phyloP scores from a whole-genome alignment of 2,329 filamentous ascomycete species.

The Cercospora janseana region DNA sequence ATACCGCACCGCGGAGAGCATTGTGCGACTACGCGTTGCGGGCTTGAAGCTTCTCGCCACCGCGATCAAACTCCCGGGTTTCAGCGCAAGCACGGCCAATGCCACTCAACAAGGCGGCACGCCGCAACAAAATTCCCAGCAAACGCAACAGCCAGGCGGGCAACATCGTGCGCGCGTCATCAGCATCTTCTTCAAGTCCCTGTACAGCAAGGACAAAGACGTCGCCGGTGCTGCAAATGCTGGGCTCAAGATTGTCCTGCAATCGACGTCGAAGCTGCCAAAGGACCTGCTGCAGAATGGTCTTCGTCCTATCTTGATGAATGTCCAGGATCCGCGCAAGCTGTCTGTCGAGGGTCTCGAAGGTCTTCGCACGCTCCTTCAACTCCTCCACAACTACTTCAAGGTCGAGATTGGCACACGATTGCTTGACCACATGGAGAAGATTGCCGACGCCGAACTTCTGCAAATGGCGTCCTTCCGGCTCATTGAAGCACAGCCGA shows the following conservation, averaged over 20 bases:
- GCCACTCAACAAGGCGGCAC: constrained; percentile 11
- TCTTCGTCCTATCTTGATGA: constrained; percentile 90
- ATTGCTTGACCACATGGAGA: constrained; percentile 89
- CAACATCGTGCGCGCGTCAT: constrained; percentile 66
- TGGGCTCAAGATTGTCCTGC: constrained; percentile 81
- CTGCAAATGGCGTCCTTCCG: constrained; percentile 92
- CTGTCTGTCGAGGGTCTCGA: constrained; percentile 86
- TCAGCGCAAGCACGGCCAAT: constrained; percentile 60
- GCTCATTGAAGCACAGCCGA: constrained; percentile 84
- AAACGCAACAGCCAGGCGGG: constrained; percentile 54
- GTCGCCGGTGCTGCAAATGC: constrained; percentile 93
- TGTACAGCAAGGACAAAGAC: constrained; percentile 88
- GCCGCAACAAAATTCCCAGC: constrained; percentile 16
- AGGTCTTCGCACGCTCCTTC: constrained; percentile 82
- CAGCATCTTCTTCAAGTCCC: constrained; percentile 93
- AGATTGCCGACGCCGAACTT: constrained; percentile 75
- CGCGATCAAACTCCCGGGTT: constrained; percentile 90
- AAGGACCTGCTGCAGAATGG: constrained; percentile 95
- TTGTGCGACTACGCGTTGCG: constrained; percentile 85
- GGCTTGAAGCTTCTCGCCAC: constrained; percentile 91
- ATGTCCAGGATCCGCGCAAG: constrained; percentile 88
- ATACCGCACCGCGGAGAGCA: constrained; percentile 91
- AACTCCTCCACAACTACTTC: constrained; percentile 94
- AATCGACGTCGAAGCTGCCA: constrained; percentile 84
- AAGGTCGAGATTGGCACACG: constrained; percentile 96